Evolutionary conservation across 2,329 filamentous ascomycete species (phyloP).

Genomic region (Aspergillus proliferans): DNA sequence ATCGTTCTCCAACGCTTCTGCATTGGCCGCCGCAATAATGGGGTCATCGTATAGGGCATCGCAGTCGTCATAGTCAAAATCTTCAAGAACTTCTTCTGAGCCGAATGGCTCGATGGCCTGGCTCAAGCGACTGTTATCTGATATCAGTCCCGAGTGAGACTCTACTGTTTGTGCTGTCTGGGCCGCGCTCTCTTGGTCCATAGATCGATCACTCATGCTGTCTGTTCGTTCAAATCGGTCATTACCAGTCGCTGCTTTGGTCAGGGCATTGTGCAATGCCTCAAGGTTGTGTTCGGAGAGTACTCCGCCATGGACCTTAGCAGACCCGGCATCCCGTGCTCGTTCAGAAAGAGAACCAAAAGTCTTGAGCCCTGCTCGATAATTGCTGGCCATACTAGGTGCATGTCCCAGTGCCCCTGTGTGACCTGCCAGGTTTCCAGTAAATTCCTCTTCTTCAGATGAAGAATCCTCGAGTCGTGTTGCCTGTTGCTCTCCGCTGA

Average conservation of each 20-base stretch:
- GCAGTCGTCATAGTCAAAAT: slow-evolving; percentile 53
- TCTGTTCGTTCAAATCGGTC: slow-evolving; percentile 65
- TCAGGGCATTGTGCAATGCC: slow-evolving; percentile 77
- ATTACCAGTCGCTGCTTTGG: slow-evolving; percentile 69
- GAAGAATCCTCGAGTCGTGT: slow-evolving; percentile 2
- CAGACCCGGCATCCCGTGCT: slow-evolving; percentile 29
- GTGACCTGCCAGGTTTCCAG: slow-evolving; percentile 2
- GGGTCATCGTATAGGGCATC: slow-evolving; percentile 74
- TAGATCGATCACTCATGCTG: slow-evolving; percentile 41
- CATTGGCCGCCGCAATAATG: slow-evolving; percentile 92
- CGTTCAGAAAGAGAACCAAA: slow-evolving; percentile 21
- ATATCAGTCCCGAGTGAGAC: slow-evolving; percentile 41
- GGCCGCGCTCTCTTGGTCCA: slow-evolving; percentile 29
- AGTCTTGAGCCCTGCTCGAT: slow-evolving; percentile 14
- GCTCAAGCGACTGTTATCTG: slow-evolving; percentile 46
- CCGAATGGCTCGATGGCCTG: slow-evolving; percentile 36
- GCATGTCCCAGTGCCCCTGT: slow-evolving; percentile 24
- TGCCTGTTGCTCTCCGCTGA: slow-evolving; percentile 2
- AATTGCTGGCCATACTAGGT: slow-evolving; percentile 32
- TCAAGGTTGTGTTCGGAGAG: slow-evolving; percentile 55
- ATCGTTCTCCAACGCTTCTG: slow-evolving; percentile 85
- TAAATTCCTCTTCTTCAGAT: slow-evolving; percentile 9
- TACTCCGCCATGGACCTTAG: slow-evolving; percentile 27
- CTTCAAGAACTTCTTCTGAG: slow-evolving; percentile 39
- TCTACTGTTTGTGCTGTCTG: slow-evolving; percentile 31